A percentile compares a stretch with the other conserved stretches of the same genome.
Conservation (phyloP, 495 filamentous ascomycete genomes). For the Rhypophila decipiens region DNA sequence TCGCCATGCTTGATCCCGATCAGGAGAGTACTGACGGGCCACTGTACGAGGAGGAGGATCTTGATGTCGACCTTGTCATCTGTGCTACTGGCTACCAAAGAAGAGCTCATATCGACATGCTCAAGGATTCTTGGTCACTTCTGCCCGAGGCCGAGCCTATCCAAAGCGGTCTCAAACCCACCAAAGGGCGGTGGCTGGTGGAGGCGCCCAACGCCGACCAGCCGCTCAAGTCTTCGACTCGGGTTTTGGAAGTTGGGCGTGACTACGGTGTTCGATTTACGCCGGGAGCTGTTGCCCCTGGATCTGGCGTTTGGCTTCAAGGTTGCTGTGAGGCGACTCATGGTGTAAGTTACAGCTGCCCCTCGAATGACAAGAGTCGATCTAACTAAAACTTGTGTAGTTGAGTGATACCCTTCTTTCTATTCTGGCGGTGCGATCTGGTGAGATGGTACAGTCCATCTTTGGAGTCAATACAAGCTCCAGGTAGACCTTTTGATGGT, state of each 20-base stretch:
- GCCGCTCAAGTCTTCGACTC: conserved; percentile 6
- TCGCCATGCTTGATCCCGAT: conserved; percentile 35
- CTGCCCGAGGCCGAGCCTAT: conserved; percentile 38
- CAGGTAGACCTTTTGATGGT: no score
- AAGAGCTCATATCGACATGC: conserved; percentile 70
- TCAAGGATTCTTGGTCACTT: conserved; percentile 56
- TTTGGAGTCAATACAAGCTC: conserved; percentile 40
- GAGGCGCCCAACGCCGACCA: conserved; percentile 19
- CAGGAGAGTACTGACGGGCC: conserved; percentile 25
- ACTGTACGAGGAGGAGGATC: conserved; percentile 37
- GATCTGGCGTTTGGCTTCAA: conserved; percentile 83
- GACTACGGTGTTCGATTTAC: conserved; percentile 72
- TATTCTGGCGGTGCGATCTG: conserved; percentile 63
- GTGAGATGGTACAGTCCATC: conserved; percentile 68
- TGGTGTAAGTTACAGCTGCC: conserved; percentile 58
- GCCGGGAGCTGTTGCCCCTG: conserved; percentile 56
- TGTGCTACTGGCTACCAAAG: conserved; percentile 83
- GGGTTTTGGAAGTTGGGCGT: conserved; percentile 36
- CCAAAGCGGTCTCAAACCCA: no score
- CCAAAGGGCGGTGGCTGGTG: conserved; percentile 24
- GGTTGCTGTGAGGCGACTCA: conserved; percentile 91
- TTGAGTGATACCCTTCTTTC: conserved; percentile 74
- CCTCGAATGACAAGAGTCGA: background rate
- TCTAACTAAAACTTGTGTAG: conserved; percentile 17
- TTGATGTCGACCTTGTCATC: conserved; percentile 76